These are phyloP conservation scores for Skeletonema grethae DNA, from an alignment of 108 stramenopile species.

Conservation along the genomic window DNA sequence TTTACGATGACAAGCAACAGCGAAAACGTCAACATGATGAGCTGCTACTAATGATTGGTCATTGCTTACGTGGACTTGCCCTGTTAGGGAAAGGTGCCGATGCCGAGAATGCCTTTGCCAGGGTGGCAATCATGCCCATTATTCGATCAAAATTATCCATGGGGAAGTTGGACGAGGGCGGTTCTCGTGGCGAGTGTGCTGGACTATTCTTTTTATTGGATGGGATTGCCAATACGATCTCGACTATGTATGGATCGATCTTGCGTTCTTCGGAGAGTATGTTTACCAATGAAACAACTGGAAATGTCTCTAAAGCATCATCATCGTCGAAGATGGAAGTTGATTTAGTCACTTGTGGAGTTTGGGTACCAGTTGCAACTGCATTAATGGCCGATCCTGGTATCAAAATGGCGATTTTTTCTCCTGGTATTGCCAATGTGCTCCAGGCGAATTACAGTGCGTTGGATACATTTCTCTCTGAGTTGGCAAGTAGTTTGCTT, in stretches of 20 bases:
- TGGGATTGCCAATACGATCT: constrained; percentile 64
- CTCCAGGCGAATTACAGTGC: constrained; percentile 84
- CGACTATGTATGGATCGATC: constrained; percentile 63
- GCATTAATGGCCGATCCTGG: constrained; percentile 87
- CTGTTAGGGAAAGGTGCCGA: constrained; percentile 74
- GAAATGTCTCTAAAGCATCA: constrained; percentile 2
- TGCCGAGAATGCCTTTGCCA: constrained; percentile 83
- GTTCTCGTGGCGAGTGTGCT: constrained; percentile 88
- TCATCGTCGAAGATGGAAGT: constrained; percentile 49
- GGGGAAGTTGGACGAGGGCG: constrained; percentile 87
- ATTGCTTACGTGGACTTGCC: constrained; percentile 76
- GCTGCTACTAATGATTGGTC: constrained; percentile 71
- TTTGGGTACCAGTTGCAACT: constrained; percentile 88
- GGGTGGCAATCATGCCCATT: constrained; percentile 88
- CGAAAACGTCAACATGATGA: constrained; percentile 24
- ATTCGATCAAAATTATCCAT: constrained; percentile 84
- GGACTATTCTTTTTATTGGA: constrained; percentile 75
- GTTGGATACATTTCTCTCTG: constrained; percentile 74
- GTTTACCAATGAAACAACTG: constrained; percentile 43
- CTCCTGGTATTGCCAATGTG: constrained; percentile 89
- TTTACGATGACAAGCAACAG: constrained; percentile 17
- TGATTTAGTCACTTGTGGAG: constrained; percentile 83
- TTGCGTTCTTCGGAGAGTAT: constrained; percentile 71
- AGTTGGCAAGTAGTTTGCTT: constrained; percentile 65
- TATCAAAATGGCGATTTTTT: constrained; percentile 89